Percentiles rank a stretch among this genome's conserved stretches.
These are phyloP conservation scores for Aspergillus wentii DNA, from an alignment of 495 filamentous ascomycete species.

Conservation along the genomic window DNA sequence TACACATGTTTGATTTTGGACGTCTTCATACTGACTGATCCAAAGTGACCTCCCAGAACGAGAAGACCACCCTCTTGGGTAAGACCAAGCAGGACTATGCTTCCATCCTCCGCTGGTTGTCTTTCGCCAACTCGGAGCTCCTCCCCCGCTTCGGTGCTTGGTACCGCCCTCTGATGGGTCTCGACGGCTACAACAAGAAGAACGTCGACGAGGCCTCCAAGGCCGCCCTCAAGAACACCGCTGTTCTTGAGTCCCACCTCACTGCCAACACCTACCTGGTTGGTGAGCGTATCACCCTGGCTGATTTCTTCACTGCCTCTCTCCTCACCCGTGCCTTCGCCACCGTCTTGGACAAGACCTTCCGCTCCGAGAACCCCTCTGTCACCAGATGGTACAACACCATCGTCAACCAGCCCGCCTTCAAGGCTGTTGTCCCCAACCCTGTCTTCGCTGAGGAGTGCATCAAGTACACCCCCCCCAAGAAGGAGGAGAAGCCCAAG, in stretches of 20 bases:
- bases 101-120: conserved; percentile 96
- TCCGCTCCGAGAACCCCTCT: conserved; percentile 74
- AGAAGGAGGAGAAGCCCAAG: conserved; percentile 76
- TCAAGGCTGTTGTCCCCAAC: conserved; percentile 69
- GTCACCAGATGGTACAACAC: conserved; percentile 92
- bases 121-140: conserved; percentile 82
- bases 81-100: conserved; percentile 99
- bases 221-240: conserved; percentile 58
- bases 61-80: conserved; percentile 97
- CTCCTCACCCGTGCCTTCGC: conserved; percentile 81
- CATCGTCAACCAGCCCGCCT: conserved; percentile 84
- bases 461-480: conserved; percentile 83
- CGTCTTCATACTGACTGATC: conserved; percentile 27
- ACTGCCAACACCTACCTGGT: conserved; percentile 93
- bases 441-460: conserved; percentile 75
- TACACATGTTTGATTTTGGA: too few species aligned
- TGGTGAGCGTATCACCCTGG: conserved; percentile 93
- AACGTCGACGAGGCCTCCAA: conserved; percentile 72
- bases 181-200: conserved; percentile 96
- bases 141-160: conserved; percentile 69
- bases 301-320: conserved; percentile 78
- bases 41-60: conserved; percentile 96
- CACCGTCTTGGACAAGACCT: conserved; percentile 83
- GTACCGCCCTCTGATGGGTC: conserved; percentile 85
- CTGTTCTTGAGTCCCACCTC: conserved; percentile 80